phyloP scores from a whole-genome alignment of 768 basidiomycete genomes.

The Serendipita sp. region DNA sequence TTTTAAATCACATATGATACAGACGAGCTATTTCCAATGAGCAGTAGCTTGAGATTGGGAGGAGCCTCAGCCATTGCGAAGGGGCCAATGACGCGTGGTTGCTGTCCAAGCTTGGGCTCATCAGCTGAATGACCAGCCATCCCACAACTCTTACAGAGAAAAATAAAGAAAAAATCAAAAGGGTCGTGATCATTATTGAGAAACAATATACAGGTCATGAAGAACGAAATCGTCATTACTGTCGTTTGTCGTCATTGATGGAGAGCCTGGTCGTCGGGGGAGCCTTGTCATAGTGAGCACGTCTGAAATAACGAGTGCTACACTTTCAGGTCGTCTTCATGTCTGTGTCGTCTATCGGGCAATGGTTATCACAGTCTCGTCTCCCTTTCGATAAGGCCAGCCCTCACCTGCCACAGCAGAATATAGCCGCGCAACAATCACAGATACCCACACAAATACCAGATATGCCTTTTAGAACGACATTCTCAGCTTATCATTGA shows the following conservation, averaged over 20 bases:
- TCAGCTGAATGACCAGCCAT: background rate
- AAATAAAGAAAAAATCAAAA: no score
- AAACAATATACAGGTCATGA: no score
- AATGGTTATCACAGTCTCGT: background rate
- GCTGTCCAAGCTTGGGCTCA: background rate
- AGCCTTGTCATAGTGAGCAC: no score
- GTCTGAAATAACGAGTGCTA: background rate
- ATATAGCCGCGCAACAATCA: slow-evolving; percentile 29
- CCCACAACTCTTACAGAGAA: no score
- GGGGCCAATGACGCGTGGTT: slow-evolving; percentile 1
- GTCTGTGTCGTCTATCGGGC: background rate
- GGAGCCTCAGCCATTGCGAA: background rate
- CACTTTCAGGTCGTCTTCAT: background rate
- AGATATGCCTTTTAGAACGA: slow-evolving; percentile 22
- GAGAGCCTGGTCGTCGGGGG: no score
- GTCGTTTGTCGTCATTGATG: no score
- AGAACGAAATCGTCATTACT: no score
- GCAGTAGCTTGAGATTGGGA: background rate
- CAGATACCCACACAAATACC: slow-evolving; percentile 24
- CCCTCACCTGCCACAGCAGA: slow-evolving; percentile 11
- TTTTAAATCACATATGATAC: background rate
- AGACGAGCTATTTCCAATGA: slow-evolving; percentile 15
- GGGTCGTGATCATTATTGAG: no score
- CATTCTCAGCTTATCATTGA: background rate
- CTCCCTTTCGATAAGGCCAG: background rate